A percentile compares a stretch with the other conserved stretches of the same genome.
Evolutionary conservation across 495 filamentous ascomycete genomes (phyloP).

Genomic region (Neurospora sp.): DNA sequence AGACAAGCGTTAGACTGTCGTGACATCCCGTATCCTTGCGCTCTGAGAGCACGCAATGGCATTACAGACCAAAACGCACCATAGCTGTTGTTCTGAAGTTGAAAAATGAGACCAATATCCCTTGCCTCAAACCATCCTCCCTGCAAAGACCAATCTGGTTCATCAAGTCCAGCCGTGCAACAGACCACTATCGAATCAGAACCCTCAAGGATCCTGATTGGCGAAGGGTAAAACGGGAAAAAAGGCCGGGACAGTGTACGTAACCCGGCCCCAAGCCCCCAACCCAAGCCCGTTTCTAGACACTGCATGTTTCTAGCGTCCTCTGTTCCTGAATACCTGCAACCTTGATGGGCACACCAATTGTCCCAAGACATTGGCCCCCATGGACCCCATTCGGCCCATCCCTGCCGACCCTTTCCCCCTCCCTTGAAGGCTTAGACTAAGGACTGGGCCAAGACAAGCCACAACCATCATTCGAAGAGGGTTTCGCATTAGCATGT

Average conservation of each 20-base stretch:
- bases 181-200: background rate
- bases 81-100: background rate
- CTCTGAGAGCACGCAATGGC: background rate
- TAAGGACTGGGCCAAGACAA: background rate
- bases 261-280: background rate
- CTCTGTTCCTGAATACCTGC: background rate
- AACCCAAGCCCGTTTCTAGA: background rate
- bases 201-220: background rate
- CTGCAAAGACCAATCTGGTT: background rate
- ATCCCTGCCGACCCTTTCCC: background rate
- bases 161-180: background rate
- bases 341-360: background rate
- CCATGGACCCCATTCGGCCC: background rate
- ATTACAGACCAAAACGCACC: background rate
- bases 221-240: background rate
- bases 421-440: background rate
- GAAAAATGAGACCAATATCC: background rate
- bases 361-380: background rate
- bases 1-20: background rate
- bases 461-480: background rate
- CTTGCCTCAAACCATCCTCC: background rate
- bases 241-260: background rate
- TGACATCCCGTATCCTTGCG: background rate
- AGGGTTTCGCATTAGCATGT: background rate
- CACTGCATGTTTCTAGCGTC: background rate